phyloP scores from a whole-genome alignment of 1,139 yeast genomes.

The Yamadazyma aaseri region DNA sequence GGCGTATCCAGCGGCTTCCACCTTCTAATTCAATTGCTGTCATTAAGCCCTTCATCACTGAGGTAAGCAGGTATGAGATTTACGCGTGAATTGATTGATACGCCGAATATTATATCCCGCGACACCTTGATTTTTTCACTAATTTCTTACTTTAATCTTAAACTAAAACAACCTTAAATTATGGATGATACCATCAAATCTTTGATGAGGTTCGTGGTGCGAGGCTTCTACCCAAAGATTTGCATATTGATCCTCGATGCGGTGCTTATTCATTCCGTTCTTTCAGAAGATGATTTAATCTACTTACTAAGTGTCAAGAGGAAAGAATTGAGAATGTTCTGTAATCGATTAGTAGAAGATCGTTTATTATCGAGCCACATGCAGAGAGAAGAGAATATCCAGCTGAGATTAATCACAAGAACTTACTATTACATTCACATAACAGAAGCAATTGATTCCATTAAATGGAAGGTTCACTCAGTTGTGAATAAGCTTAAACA shows the following conservation, averaged over 20 bases:
- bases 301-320: constrained; percentile 78
- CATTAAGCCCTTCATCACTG: no score
- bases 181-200: constrained; percentile 48
- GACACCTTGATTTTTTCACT: not conserved
- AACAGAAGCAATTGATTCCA: constrained; percentile 92
- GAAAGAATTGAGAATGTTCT: constrained; percentile 80
- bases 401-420: constrained; percentile 65
- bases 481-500: constrained; percentile 77
- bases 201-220: constrained; percentile 57
- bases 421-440: constrained; percentile 85
- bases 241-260: constrained; percentile 87
- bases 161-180: constrained; percentile 3
- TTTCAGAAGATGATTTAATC: constrained; percentile 91
- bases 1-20: no score
- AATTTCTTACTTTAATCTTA: no score
- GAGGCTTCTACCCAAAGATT: constrained; percentile 88
- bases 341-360: constrained; percentile 83
- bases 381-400: constrained; percentile 81
- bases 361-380: constrained; percentile 63
- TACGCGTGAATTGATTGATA: not conserved
- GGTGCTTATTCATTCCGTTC: constrained; percentile 81
- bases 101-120: not conserved
- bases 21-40: no score
- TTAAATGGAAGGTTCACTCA: constrained; percentile 94
- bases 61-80: constrained; percentile 1